Conservation (phyloP, 1,139 yeast genomes). For the Yamadazyma diddensiae region DNA sequence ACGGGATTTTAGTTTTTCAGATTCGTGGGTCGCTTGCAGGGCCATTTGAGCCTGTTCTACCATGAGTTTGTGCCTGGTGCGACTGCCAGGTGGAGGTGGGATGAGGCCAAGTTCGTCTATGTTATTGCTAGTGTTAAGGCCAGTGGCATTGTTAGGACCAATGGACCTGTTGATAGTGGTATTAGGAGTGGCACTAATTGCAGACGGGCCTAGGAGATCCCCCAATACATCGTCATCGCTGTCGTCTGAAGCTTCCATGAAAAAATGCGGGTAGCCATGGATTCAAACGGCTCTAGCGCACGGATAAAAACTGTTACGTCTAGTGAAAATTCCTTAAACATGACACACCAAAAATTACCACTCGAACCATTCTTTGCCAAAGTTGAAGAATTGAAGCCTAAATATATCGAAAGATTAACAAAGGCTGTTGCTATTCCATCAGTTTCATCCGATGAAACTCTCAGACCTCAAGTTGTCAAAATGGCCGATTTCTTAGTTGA, state of each 20-base stretch:
- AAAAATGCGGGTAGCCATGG: conserved; percentile 4
- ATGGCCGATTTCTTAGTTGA: conserved; percentile 80
- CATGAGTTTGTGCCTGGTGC: conserved; percentile 5
- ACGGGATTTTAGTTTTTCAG: background rate
- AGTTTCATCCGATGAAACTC: conserved; percentile 84
- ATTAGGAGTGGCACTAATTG: no score
- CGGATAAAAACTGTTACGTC: background rate
- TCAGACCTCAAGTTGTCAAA: conserved; percentile 79
- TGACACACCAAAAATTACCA: conserved; percentile 38
- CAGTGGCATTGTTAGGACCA: background rate
- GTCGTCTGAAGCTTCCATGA: conserved; percentile 3
- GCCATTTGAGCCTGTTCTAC: conserved; percentile 4
- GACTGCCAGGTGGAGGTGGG: conserved; percentile 4
- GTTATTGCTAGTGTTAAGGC: background rate
- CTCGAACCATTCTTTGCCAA: conserved; percentile 51
- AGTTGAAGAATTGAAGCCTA: conserved; percentile 69
- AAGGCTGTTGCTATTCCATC: conserved; percentile 92
- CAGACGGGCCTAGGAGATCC: no score
- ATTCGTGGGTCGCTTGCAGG: conserved; percentile 1
- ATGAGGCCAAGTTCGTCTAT: conserved; percentile 6
- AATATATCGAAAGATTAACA: conserved; percentile 63
- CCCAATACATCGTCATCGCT: conserved; percentile 1
- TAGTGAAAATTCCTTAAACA: conserved; percentile 2
- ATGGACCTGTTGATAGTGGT: no score
- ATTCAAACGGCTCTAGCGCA: conserved; percentile 5